Conservation (phyloP, 2,329 filamentous ascomycete genomes). For the Davidsoniella virescens region DNA sequence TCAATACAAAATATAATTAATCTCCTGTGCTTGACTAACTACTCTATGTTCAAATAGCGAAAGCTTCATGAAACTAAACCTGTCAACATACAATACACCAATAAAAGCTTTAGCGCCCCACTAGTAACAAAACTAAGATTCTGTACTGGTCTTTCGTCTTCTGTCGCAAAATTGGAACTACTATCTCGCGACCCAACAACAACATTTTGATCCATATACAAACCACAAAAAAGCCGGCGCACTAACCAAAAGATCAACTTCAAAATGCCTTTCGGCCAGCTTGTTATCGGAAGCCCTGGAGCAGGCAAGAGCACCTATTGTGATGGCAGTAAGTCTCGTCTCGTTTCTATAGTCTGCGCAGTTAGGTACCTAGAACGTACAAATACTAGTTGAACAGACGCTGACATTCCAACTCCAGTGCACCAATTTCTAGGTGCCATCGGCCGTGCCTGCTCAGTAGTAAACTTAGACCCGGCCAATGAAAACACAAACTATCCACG, state of each 20-base stretch:
- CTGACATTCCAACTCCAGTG: slow-evolving; percentile 34
- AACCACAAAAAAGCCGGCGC: not conserved
- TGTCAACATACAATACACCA: no score
- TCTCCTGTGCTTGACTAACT: no score
- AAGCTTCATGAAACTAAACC: no score
- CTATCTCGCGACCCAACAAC: no score
- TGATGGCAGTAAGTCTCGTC: slow-evolving; percentile 56
- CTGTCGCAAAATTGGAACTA: no score
- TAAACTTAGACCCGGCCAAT: slow-evolving; percentile 95
- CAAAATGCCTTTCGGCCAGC: slow-evolving; percentile 50
- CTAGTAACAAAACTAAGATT: no score
- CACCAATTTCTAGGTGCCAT: slow-evolving; percentile 96
- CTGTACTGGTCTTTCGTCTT: no score
- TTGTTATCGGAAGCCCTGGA: slow-evolving; percentile 86
- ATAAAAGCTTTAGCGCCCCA: no score
- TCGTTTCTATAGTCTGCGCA: not conserved
- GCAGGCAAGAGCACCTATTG: slow-evolving; percentile 96
- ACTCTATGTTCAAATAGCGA: no score
- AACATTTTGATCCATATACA: no score
- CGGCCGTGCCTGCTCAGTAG: slow-evolving; percentile 81
- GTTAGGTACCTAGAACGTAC: not conserved
- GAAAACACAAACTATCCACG: slow-evolving; percentile 78
- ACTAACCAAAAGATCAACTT: not conserved
- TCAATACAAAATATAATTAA: no score
- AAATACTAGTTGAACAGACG: not conserved